Conservation (phyloP, 352 stramenopile genomes). For the Pythium rhizo-oryzae region DNA sequence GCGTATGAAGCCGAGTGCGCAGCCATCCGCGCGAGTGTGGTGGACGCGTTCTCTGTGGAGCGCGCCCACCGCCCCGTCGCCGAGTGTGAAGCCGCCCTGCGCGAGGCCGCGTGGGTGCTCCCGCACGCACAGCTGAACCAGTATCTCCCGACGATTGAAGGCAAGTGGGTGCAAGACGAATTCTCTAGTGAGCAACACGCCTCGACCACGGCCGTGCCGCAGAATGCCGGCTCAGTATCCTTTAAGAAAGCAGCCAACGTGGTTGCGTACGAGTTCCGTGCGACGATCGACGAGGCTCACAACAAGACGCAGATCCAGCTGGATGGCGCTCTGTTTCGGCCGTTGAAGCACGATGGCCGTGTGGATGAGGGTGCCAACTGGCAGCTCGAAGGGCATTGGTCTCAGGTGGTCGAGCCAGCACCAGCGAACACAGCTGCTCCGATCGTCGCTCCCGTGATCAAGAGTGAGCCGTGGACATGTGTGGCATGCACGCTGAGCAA, state of each 20-base stretch:
- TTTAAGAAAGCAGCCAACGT: conserved; percentile 59
- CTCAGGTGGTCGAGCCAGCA: conserved; percentile 46
- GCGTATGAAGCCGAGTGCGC: conserved; percentile 65
- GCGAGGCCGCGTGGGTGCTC: conserved; percentile 67
- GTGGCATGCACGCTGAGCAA: conserved; percentile 82
- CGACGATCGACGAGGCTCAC: conserved; percentile 54
- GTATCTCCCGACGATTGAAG: conserved; percentile 68
- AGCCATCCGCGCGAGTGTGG: conserved; percentile 44
- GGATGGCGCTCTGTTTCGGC: conserved; percentile 52
- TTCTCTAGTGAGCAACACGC: conserved; percentile 64
- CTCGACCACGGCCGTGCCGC: conserved; percentile 29
- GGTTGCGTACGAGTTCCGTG: conserved; percentile 63
- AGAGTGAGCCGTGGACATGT: conserved; percentile 60
- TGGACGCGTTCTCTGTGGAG: conserved; percentile 34
- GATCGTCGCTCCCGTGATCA: conserved; percentile 20
- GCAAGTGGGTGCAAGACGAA: conserved; percentile 82
- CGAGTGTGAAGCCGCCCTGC: conserved; percentile 36
- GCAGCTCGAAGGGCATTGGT: conserved; percentile 82
- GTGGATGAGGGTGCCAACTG: conserved; percentile 36
- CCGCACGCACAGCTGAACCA: conserved; percentile 37
- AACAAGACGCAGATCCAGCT: conserved; percentile 55
- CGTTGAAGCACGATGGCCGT: neutral
- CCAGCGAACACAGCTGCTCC: conserved; percentile 4
- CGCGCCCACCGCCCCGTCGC: conserved; percentile 32
- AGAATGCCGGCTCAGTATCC: conserved; percentile 73